Percentiles rank a stretch among this genome's conserved stretches.
Conservation (phyloP, 1,284 basidiomycete species). For the Moniliella sp. region DNA sequence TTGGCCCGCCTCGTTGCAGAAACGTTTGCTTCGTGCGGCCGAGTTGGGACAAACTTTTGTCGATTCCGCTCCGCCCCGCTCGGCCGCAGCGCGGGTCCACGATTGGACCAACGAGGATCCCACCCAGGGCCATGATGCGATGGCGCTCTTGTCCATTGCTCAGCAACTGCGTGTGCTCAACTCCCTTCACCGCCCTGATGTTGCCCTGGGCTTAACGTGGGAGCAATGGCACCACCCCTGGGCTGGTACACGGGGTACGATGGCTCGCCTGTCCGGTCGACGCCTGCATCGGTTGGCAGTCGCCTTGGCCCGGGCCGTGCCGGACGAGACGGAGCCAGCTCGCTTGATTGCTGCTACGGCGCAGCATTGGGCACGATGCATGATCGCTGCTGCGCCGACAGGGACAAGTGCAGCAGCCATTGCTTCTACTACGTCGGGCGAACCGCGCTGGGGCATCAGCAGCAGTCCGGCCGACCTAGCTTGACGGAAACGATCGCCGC, state of each 20-base stretch:
- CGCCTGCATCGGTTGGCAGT: too few species aligned
- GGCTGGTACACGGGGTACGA: conserved; percentile 44
- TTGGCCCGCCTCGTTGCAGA: conserved; percentile 74
- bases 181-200: too few species aligned
- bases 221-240: too few species aligned
- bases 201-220: too few species aligned
- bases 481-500: conserved; percentile 51
- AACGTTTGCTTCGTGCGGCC: conserved; percentile 50
- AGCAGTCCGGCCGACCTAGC: background rate
- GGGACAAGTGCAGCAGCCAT: conserved; percentile 2
- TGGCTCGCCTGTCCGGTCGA: conserved; percentile 62
- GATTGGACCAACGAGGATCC: too few species aligned
- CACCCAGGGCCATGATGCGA: conserved; percentile 72
- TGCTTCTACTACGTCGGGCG: conserved; percentile 40
- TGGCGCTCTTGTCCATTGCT: conserved; percentile 71
- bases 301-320: conserved; percentile 67
- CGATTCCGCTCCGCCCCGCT: too few species aligned
- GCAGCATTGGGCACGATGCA: conserved; percentile 84
- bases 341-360: too few species aligned
- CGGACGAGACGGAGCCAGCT: conserved; percentile 60
- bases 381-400: conserved; percentile 51
- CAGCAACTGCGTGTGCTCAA: conserved; percentile 84
- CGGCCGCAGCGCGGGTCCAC: too few species aligned
- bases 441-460: conserved; percentile 34
- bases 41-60: conserved; percentile 83